Conservation (phyloP, 2,329 filamentous ascomycete genomes). For the Aspergillus calidoustus region DNA sequence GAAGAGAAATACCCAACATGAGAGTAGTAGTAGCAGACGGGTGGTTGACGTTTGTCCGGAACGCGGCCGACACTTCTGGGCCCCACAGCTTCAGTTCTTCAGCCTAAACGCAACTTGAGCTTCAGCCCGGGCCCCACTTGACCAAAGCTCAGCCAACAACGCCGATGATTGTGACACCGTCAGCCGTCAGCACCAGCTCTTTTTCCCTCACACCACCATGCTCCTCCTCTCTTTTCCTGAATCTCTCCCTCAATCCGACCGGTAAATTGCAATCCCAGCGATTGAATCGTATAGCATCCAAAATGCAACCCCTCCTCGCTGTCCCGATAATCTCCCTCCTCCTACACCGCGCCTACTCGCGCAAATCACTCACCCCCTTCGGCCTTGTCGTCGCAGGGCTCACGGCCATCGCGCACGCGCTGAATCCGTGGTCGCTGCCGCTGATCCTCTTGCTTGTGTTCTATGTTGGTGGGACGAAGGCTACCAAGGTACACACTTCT, state of each 20-base stretch:
- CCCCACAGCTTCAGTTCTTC: neutral
- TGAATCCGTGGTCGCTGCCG: conserved; percentile 95
- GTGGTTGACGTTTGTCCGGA: neutral
- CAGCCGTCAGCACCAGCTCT: neutral
- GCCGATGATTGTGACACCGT: neutral
- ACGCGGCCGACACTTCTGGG: neutral
- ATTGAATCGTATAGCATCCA: neutral
- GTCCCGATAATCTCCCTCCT: conserved; percentile 59
- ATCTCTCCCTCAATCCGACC: neutral
- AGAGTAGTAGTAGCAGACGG: no score
- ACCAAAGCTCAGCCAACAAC: neutral
- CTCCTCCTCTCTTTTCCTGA: neutral
- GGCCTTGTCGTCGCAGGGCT: conserved; percentile 73
- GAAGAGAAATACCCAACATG: no score
- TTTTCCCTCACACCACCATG: neutral
- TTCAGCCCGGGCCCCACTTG: neutral
- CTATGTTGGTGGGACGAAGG: conserved; percentile 81
- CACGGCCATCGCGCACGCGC: conserved; percentile 78
- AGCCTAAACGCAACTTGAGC: neutral
- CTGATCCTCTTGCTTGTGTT: conserved; percentile 82
- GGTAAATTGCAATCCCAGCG: neutral
- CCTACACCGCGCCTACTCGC: conserved; percentile 69
- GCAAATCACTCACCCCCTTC: conserved; percentile 75
- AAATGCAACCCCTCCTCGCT: conserved; percentile 51
- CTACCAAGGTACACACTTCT: conserved; percentile 68